Conservation (phyloP, 1,284 basidiomycete species). For the Dichomitus squalens region DNA sequence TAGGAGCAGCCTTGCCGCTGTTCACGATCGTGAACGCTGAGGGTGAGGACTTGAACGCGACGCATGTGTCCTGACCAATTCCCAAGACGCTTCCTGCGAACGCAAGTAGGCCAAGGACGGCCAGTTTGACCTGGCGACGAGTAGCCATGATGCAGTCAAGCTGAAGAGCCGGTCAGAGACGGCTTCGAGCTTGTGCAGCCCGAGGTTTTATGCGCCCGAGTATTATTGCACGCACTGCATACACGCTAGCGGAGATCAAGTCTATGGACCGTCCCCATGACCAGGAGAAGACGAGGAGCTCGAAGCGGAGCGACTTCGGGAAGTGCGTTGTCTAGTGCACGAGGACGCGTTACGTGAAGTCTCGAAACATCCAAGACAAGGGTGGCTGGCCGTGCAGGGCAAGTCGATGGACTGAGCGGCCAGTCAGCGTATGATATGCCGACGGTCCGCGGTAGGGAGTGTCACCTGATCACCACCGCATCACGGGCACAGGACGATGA, state of each 20-base stretch:
- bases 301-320: constrained; percentile 9
- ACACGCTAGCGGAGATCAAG: background rate
- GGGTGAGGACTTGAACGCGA: constrained; percentile 32
- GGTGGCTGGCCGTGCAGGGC: background rate
- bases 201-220: background rate
- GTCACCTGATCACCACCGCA: background rate
- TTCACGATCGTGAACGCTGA: constrained; percentile 46
- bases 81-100: constrained; percentile 23
- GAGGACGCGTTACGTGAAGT: constrained; percentile 8
- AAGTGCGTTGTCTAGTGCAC: background rate
- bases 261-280: constrained; percentile 5
- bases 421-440: background rate
- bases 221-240: background rate
- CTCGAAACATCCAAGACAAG: background rate
- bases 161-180: background rate
- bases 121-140: background rate
- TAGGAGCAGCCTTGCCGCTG: constrained; percentile 47
- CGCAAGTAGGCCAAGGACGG: constrained; percentile 5
- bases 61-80: constrained; percentile 38
- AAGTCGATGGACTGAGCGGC: background rate
- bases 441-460: constrained; percentile 1
- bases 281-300: background rate
- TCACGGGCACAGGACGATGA: background rate
- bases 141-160: constrained; percentile 1
- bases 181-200: background rate